These are phyloP conservation scores for Intubia oerlemansii DNA, from an alignment of 2,329 filamentous ascomycete species.

Conservation along the genomic window DNA sequence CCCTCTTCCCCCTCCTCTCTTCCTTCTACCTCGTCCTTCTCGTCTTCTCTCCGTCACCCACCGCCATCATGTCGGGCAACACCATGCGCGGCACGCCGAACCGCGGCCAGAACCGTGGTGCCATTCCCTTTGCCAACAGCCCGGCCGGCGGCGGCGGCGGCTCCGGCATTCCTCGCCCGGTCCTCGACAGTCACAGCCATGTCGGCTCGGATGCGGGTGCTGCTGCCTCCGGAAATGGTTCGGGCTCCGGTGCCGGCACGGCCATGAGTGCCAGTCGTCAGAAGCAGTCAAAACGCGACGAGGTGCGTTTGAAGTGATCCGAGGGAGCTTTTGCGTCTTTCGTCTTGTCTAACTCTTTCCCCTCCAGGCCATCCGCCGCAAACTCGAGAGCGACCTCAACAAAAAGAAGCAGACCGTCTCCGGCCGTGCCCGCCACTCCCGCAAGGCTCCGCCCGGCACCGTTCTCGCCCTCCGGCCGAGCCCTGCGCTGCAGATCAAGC, in stretches of 20 bases:
- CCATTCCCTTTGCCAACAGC: slow-evolving; percentile 38
- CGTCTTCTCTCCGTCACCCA: background rate
- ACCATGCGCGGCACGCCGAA: slow-evolving; percentile 52
- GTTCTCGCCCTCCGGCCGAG: slow-evolving; percentile 91
- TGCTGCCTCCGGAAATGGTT: background rate
- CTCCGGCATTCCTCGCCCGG: slow-evolving; percentile 53
- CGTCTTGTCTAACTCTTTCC: no score
- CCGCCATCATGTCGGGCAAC: slow-evolving; percentile 28
- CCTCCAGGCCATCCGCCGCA: slow-evolving; percentile 77
- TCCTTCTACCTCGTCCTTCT: background rate
- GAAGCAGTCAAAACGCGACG: slow-evolving; percentile 94
- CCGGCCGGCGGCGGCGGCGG: slow-evolving; percentile 25
- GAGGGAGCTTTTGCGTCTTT: no score
- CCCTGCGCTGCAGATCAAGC: slow-evolving; percentile 93
- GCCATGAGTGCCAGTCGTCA: slow-evolving; percentile 82
- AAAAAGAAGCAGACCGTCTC: slow-evolving; percentile 78
- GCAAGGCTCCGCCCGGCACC: slow-evolving; percentile 88
- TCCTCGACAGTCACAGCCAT: slow-evolving; percentile 27
- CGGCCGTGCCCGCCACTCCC: slow-evolving; percentile 58
- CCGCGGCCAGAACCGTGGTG: slow-evolving; percentile 34
- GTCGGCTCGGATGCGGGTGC: slow-evolving; percentile 2
- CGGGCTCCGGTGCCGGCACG: slow-evolving; percentile 34
- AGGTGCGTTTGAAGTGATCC: slow-evolving; percentile 38
- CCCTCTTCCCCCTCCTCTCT: background rate
- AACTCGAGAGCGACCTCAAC: slow-evolving; percentile 92